Percentiles rank a stretch among this genome's conserved stretches.
phyloP scores from a whole-genome alignment of 2,329 filamentous ascomycete species.

The Penicillium aurantiogriseum region DNA sequence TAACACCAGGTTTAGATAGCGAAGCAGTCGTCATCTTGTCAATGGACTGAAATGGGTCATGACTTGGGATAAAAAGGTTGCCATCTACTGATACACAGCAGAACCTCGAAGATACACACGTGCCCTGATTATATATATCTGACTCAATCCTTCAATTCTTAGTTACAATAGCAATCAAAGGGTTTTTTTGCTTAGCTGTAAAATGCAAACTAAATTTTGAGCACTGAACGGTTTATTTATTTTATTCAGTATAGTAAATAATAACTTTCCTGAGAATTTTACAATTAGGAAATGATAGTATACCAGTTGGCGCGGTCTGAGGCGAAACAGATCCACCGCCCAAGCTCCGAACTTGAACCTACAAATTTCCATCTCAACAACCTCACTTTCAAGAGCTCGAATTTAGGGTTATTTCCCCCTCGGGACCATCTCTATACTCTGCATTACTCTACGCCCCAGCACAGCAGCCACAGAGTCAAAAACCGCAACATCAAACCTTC shows the following conservation, averaged over 20 bases:
- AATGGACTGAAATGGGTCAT: not conserved
- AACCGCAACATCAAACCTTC: not conserved
- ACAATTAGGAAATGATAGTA: not conserved
- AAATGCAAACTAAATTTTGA: too few relatives aligned
- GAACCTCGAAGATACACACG: not conserved
- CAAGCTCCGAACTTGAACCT: slow-evolving; percentile 5
- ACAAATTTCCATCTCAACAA: slow-evolving; percentile 6
- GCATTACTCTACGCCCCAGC: fast-evolving
- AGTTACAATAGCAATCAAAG: not conserved
- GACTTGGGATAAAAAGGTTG: not conserved
- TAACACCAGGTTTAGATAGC: slow-evolving; percentile 1
- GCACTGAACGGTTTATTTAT: not conserved
- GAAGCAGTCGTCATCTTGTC: not conserved
- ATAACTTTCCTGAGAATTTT: not conserved
- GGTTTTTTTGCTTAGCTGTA: too few relatives aligned
- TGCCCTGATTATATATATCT: not conserved
- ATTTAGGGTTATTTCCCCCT: not conserved
- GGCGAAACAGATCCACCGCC: slow-evolving; percentile 5
- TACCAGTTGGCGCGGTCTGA: slow-evolving; percentile 5
- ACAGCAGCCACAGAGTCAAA: not conserved
- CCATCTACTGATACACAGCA: not conserved
- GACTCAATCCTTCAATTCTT: not conserved
- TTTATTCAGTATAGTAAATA: not conserved
- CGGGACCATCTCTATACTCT: not conserved
- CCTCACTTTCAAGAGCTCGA: not conserved